Conservation (phyloP, 73 alveolate species). For the Blepharisma stoltei region DNA sequence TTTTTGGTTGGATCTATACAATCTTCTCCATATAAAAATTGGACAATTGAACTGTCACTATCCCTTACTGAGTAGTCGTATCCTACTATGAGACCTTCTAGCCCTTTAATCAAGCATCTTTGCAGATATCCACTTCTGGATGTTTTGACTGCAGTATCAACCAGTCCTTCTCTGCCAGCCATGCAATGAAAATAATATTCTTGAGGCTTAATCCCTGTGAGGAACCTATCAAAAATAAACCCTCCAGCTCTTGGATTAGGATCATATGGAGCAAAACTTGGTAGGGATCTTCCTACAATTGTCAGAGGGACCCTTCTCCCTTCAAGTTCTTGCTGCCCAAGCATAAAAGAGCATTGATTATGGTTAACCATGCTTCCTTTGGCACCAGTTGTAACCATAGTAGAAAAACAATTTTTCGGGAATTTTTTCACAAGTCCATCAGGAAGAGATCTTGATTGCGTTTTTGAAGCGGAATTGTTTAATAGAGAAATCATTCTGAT, state of each 20-base stretch:
- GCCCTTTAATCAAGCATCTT: conserved; percentile 93
- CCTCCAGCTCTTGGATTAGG: conserved; percentile 98
- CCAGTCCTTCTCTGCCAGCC: conserved; percentile 99
- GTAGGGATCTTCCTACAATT: conserved; percentile 93
- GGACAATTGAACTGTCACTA: conserved; percentile 94
- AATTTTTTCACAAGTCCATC: conserved; percentile 84
- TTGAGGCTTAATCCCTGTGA: conserved; percentile 94
- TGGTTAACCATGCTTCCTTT: conserved; percentile 95
- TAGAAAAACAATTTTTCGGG: conserved; percentile 85
- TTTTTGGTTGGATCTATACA: conserved; percentile 86
- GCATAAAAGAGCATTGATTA: conserved; percentile 79
- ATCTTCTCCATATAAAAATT: conserved; percentile 97
- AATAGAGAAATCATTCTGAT: conserved; percentile 75
- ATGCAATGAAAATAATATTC: conserved; percentile 63
- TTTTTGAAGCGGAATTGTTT: conserved; percentile 73
- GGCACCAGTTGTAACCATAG: conserved; percentile 96
- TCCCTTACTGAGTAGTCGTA: conserved; percentile 98
- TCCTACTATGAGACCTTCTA: conserved; percentile 85
- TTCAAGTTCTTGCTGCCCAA: conserved; percentile 97
- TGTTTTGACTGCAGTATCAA: conserved; percentile 99
- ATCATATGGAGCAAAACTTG: conserved; percentile 91
- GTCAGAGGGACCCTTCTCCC: conserved; percentile 97
- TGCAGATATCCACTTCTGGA: conserved; percentile 95
- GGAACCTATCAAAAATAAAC: conserved; percentile 92
- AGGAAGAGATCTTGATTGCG: conserved; percentile 65